These are phyloP conservation scores for Xylaria sp. DNA, from an alignment of 2,329 filamentous ascomycete genomes.

Conservation along the genomic window DNA sequence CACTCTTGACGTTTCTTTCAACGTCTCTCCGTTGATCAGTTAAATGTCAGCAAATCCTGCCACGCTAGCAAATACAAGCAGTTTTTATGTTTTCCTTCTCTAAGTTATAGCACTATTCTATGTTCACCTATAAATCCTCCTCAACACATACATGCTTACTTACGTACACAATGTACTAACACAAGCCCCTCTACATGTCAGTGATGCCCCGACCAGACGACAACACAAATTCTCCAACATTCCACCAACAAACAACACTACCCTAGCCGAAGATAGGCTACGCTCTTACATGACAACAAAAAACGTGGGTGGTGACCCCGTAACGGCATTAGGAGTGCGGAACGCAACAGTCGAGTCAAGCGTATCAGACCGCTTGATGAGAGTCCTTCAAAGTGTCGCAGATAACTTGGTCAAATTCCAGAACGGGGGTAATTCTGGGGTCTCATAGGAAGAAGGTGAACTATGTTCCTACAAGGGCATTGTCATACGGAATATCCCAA, in stretches of 20 bases:
- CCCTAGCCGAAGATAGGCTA: conserved; percentile 5
- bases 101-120: no score
- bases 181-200: background rate
- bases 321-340: conserved; percentile 30
- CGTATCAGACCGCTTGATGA: conserved; percentile 7
- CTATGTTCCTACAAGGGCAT: background rate
- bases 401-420: background rate
- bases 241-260: background rate
- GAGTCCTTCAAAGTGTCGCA: background rate
- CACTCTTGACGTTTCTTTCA: no score
- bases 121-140: no score
- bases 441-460: background rate
- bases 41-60: no score
- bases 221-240: conserved; percentile 4
- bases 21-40: no score
- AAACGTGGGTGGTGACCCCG: conserved; percentile 29
- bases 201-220: background rate
- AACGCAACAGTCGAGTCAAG: background rate
- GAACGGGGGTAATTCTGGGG: background rate
- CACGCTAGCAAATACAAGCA: no score
- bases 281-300: conserved; percentile 21
- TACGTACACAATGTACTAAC: background rate
- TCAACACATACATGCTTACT: no score
- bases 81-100: no score
- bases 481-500: no score